Base-by-base conservation (phyloP, 139 green algal genomes). In the Picochlorum sp. region DNA sequence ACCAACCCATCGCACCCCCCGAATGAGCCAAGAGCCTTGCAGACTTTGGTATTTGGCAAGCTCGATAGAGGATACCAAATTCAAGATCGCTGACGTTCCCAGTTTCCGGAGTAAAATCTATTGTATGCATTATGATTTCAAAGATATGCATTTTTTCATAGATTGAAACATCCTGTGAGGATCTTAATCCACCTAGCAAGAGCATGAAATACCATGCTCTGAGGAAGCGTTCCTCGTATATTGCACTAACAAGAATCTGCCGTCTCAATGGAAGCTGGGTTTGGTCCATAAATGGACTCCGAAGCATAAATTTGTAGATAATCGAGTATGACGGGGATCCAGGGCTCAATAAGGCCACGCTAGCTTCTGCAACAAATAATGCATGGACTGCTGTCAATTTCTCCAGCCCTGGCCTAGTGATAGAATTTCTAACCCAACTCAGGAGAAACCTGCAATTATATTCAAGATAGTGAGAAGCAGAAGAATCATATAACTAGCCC, bases 171-270 rank as follows among this genome's bases (percentile, higher is more conserved):
- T 81, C 75, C 2, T 50, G 14, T 2, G 44, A 6, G 28, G 37
- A 57, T 47, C 64, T 28, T 25, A 81, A 56, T 14, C 74, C 79
- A 37, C 64, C 59, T 16, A 63, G 67, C 63, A 90, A 66, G 64
- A 90, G 60, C 47, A 57, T 60, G 60, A 87, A 57, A 53, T 82
- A 33, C 79, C 79, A 90, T 35, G 29, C 25, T 56, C 67, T 67
- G 65, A 88, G 67, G 3, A 50, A 56, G 2, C 37, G 26, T 13
- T 68, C 55, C 39, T 61, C 39, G 32, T 45, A 50, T 22, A 31
- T 41, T 36, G 61, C 62, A 5, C 36, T 58, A 16, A 53, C n/a
- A 53, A 76, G 58, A 36, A 73, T 56, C 43, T 72, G 52, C 14
- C 57, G 43, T 43, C 79, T 57, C 44, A 85, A 61, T 18, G 80